phyloP scores from a whole-genome alignment of 441 rosid genomes.

The Erodium moschatum region DNA sequence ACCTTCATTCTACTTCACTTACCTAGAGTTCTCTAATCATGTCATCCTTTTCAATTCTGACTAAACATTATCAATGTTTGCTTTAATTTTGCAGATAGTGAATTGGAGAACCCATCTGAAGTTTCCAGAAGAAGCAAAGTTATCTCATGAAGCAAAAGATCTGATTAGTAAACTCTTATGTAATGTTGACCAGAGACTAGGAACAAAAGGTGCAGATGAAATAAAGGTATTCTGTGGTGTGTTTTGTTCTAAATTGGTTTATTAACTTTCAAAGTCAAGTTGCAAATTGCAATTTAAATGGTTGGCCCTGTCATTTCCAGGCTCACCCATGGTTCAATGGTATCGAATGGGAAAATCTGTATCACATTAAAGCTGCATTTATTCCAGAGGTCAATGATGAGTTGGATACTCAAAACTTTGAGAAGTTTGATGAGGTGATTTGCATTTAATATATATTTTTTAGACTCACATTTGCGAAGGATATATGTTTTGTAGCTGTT shows the following conservation, averaged over 20 bases:
- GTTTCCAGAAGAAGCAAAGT: conserved; percentile 36
- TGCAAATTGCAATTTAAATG: neutral
- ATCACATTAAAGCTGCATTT: conserved; percentile 45
- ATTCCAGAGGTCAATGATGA: conserved; percentile 47
- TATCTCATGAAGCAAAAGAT: conserved; percentile 48
- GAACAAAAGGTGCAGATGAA: conserved; percentile 47
- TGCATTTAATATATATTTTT: neutral
- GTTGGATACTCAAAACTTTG: conserved; percentile 53
- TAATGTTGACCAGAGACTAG: conserved; percentile 52
- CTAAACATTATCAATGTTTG: conserved; percentile 25
- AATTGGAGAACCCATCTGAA: conserved; percentile 33
- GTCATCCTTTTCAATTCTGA: conserved; percentile 23
- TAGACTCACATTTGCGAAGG: neutral
- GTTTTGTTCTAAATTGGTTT: neutral
- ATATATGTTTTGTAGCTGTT: neutral
- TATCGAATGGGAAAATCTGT: conserved; percentile 42
- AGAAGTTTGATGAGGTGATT: conserved; percentile 53
- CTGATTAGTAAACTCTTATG: conserved; percentile 52
- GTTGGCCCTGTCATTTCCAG: conserved; percentile 21
- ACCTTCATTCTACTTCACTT: neutral
- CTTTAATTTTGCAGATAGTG: conserved; percentile 40
- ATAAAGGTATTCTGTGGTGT: conserved; percentile 34
- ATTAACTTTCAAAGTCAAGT: neutral
- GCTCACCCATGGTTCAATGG: conserved; percentile 55
- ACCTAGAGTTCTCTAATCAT: too few relatives aligned